Percentiles rank a stretch among this genome's conserved stretches.
These are phyloP conservation scores for Chlamydomonas sphaeroides DNA, from an alignment of 139 green algal genomes.

Conservation along the genomic window DNA sequence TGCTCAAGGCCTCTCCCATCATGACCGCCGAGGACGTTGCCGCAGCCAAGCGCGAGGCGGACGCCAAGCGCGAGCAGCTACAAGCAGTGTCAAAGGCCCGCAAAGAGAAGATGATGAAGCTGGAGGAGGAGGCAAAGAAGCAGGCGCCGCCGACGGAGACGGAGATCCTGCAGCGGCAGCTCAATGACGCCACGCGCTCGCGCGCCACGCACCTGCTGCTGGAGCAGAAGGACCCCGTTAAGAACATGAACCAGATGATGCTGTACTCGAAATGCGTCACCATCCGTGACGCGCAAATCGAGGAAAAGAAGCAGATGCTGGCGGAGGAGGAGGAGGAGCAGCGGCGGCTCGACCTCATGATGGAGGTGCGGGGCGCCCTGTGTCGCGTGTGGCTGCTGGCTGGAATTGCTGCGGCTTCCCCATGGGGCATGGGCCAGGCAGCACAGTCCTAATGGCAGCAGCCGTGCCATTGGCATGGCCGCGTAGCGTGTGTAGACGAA, in stretches of 20 bases:
- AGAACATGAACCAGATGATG: constrained; percentile 94
- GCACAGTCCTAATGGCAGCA: too few relatives aligned
- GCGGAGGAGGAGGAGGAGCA: constrained; percentile 71
- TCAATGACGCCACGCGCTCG: constrained; percentile 57
- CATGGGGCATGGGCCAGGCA: too few relatives aligned
- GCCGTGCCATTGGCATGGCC: too few relatives aligned
- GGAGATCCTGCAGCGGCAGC: constrained; percentile 57
- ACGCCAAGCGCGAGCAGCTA: constrained; percentile 43
- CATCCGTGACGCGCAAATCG: constrained; percentile 84
- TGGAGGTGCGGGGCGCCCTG: constrained; percentile 82
- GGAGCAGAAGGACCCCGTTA: constrained; percentile 86
- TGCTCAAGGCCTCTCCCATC: constrained; percentile 67
- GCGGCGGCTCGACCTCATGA: constrained; percentile 77
- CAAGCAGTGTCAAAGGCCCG: constrained; percentile 62
- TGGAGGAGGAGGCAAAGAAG: constrained; percentile 76
- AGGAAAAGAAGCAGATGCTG: constrained; percentile 84
- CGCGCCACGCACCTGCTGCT: constrained; percentile 67
- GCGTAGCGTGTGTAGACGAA: too few relatives aligned
- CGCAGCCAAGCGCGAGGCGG: constrained; percentile 51
- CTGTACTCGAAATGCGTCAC: constrained; percentile 89
- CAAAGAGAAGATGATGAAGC: constrained; percentile 80
- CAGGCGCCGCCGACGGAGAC: constrained; percentile 71
- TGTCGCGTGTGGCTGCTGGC: too few relatives aligned
- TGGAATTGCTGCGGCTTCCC: too few relatives aligned
- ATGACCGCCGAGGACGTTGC: constrained; percentile 71